phyloP scores from a whole-genome alignment of 345 rosid species.

The Acer saccharum region DNA sequence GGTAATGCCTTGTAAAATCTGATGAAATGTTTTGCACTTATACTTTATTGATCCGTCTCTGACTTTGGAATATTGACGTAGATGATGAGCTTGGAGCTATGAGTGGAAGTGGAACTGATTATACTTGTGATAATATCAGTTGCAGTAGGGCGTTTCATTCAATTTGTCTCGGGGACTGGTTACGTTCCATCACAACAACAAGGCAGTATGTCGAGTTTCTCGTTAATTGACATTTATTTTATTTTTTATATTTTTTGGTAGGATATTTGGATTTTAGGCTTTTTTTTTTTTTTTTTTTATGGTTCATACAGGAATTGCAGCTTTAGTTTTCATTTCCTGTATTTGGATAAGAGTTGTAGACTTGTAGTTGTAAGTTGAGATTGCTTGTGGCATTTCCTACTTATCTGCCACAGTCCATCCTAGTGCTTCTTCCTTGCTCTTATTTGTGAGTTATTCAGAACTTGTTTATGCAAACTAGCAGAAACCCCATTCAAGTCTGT shows the following conservation, averaged over 20 bases:
- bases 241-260: background rate
- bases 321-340: background rate
- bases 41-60: conserved; percentile 4
- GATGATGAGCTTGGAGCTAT: conserved; percentile 68
- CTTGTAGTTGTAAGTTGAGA: background rate
- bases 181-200: conserved; percentile 77
- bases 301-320: background rate
- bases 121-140: conserved; percentile 62
- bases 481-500: conserved; percentile 1
- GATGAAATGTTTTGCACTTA: background rate
- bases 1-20: conserved; percentile 38
- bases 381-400: conserved; percentile 14
- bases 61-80: conserved; percentile 24
- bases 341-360: background rate
- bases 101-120: conserved; percentile 67
- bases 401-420: background rate
- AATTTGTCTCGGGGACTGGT: conserved; percentile 74
- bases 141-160: conserved; percentile 77
- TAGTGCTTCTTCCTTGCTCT: conserved; percentile 14
- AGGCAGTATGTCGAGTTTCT: conserved; percentile 65
- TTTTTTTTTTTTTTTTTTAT: background rate
- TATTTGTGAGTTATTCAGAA: conserved; percentile 8
- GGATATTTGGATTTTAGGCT: conserved; percentile 4
- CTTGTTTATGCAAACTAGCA: background rate
- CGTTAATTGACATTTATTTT: background rate